These are phyloP conservation scores for Cladobotryum protrusum DNA, from an alignment of 2,329 filamentous ascomycete genomes.

Conservation along the genomic window DNA sequence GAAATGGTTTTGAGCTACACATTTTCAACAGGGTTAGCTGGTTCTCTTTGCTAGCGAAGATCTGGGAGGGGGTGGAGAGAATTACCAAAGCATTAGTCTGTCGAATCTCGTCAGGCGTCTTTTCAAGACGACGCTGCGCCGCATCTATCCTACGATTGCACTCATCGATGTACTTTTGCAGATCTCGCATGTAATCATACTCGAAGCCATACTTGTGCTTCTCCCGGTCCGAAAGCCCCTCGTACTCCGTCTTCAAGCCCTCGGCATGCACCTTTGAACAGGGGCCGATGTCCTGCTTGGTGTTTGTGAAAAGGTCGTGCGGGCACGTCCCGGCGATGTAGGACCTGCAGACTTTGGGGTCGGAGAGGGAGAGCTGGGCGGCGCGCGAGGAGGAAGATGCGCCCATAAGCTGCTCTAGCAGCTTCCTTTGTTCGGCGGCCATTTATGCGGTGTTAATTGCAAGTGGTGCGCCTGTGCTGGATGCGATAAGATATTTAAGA, in stretches of 20 bases:
- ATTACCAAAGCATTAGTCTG: slow-evolving; percentile 79
- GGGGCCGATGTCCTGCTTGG: slow-evolving; percentile 88
- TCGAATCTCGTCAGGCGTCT: slow-evolving; percentile 94
- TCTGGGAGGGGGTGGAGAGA: background rate
- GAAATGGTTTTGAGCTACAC: slow-evolving; percentile 68
- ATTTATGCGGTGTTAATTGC: slow-evolving; percentile 40
- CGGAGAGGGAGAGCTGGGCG: slow-evolving; percentile 78
- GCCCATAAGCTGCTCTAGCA: slow-evolving; percentile 96
- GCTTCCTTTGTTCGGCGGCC: slow-evolving; percentile 96
- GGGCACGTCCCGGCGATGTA: slow-evolving; percentile 92
- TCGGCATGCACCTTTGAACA: slow-evolving; percentile 88
- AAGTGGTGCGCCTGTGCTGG: background rate
- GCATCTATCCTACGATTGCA: slow-evolving; percentile 91
- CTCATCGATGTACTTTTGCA: slow-evolving; percentile 94
- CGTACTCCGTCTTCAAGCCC: slow-evolving; percentile 82
- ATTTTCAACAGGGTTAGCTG: background rate
- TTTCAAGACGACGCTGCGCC: slow-evolving; percentile 85
- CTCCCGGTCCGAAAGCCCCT: slow-evolving; percentile 62
- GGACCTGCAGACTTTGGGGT: slow-evolving; percentile 90
- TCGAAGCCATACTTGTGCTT: slow-evolving; percentile 82
- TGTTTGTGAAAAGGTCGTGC: slow-evolving; percentile 99
- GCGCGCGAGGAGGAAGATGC: slow-evolving; percentile 65
- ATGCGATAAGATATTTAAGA: background rate
- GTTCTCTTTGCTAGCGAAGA: background rate
- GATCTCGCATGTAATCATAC: slow-evolving; percentile 92